Evolutionary conservation across 2,329 filamentous ascomycete species (phyloP).

Genomic region (Fusarium subglutinans): DNA sequence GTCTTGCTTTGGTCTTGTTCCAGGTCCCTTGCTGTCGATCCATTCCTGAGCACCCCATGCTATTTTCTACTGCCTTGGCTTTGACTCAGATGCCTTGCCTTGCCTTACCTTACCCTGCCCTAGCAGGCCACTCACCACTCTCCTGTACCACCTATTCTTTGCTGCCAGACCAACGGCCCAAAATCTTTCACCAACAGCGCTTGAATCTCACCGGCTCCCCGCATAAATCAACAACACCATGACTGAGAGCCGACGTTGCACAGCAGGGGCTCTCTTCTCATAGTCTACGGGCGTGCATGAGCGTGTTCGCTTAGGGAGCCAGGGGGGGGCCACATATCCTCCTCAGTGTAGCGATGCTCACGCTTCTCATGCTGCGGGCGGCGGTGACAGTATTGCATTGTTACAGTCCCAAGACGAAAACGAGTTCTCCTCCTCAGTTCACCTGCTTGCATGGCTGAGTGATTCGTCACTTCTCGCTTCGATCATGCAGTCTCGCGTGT

Average conservation of each 20-base stretch:
- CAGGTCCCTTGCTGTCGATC: slow-evolving; percentile 37
- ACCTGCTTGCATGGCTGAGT: slow-evolving; percentile 8
- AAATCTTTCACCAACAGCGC: slow-evolving; percentile 3
- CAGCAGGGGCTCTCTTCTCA: slow-evolving; percentile 28
- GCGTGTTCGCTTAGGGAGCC: slow-evolving; percentile 8
- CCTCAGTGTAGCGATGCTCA: neutral
- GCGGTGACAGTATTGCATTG: slow-evolving; percentile 8
- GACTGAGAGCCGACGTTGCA: slow-evolving; percentile 30
- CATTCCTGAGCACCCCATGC: slow-evolving; percentile 25
- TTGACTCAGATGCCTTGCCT: slow-evolving; percentile 22
- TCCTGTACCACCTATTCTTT: neutral
- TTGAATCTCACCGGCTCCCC: slow-evolving; percentile 31
- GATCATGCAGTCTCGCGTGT: slow-evolving; percentile 15
- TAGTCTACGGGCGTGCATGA: slow-evolving; percentile 13
- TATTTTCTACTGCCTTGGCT: slow-evolving; percentile 18
- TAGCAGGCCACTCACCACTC: neutral
- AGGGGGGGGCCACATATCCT: neutral
- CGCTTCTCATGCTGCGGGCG: slow-evolving; percentile 5
- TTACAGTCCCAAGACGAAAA: slow-evolving; percentile 11
- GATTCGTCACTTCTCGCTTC: slow-evolving; percentile 32
- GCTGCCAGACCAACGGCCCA: slow-evolving; percentile 3
- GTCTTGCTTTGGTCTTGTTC: slow-evolving; percentile 17
- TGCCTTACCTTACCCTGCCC: slow-evolving; percentile 2
- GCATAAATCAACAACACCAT: slow-evolving; percentile 23
- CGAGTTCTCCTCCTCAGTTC: slow-evolving; percentile 1